A percentile compares a stretch with the other conserved stretches of the same genome.
Evolutionary conservation across 768 basidiomycete genomes (phyloP).

Genomic region (Candolleomyces eurysporus): DNA sequence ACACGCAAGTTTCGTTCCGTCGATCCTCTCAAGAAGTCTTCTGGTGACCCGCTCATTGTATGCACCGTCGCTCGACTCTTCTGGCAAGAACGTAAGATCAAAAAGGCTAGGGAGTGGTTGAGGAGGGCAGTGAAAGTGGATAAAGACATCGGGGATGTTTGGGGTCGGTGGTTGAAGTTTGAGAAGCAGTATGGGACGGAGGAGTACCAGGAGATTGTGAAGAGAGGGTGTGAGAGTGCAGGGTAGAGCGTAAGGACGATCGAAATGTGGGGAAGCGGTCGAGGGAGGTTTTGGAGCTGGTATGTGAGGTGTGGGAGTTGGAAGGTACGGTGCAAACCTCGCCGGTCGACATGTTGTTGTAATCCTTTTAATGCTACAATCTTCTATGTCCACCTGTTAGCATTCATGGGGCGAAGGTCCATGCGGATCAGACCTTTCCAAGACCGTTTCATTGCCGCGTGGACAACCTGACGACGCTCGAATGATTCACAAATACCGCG

Average conservation of each 20-base stretch:
- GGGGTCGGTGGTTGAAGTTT: slow-evolving; percentile 98
- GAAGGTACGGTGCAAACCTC: no score
- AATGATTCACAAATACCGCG: no score
- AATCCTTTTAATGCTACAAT: no score
- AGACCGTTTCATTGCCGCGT: no score
- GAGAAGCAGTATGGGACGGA: slow-evolving; percentile 87
- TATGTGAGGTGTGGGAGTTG: slow-evolving; percentile 35
- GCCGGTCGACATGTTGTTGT: no score
- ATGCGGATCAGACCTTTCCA: no score
- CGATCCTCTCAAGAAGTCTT: slow-evolving; percentile 91
- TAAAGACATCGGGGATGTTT: slow-evolving; percentile 80
- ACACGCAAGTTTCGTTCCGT: slow-evolving; percentile 84
- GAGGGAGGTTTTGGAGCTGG: slow-evolving; percentile 67
- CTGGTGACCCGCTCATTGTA: slow-evolving; percentile 83
- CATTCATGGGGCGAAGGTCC: no score
- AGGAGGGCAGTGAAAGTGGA: slow-evolving; percentile 63
- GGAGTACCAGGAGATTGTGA: slow-evolving; percentile 64
- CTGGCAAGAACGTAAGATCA: slow-evolving; percentile 93
- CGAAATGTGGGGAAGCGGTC: slow-evolving; percentile 64
- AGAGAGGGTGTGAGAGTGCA: slow-evolving; percentile 64
- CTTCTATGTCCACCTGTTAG: no score
- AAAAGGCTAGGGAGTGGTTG: slow-evolving; percentile 95
- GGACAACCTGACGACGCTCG: slow-evolving; percentile 35
- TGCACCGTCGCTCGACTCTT: slow-evolving; percentile 91
- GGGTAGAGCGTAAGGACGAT: slow-evolving; percentile 90